Evolutionary conservation across 78 protist genomes (phyloP).

Genomic region (Goniomonas avonlea): DNA sequence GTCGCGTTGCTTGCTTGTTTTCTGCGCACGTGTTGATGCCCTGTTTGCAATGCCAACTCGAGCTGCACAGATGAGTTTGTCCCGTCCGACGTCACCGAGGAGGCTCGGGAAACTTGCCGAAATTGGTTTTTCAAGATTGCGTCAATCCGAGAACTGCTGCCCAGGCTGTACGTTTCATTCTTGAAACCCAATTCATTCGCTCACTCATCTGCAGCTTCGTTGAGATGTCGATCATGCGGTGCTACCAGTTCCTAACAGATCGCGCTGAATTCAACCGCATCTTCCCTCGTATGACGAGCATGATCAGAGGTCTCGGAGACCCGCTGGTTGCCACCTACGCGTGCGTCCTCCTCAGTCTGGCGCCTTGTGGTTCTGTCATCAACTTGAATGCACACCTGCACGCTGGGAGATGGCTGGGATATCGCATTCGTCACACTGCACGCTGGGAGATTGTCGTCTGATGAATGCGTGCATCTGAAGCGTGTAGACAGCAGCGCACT

Average conservation of each 20-base stretch:
- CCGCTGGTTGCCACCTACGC: constrained; percentile 74
- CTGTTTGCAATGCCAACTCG: background rate
- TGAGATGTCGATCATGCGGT: constrained; percentile 66
- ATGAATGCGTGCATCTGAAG: too few relatives aligned
- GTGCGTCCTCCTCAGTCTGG: constrained; percentile 58
- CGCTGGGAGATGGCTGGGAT: too few relatives aligned
- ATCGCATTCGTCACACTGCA: too few relatives aligned
- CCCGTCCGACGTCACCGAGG: constrained; percentile 35
- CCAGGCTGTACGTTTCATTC: constrained; percentile 49
- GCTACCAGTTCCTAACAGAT: constrained; percentile 46
- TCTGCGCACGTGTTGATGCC: background rate
- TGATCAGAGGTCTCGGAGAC: constrained; percentile 64
- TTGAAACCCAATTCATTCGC: background rate
- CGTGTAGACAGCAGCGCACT: too few relatives aligned
- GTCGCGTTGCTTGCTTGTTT: too few relatives aligned
- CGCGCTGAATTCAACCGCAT: constrained; percentile 37
- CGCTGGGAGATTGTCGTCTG: too few relatives aligned
- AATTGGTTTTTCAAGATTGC: constrained; percentile 92
- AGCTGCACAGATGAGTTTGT: background rate
- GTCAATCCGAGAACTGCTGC: constrained; percentile 83
- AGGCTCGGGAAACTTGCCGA: constrained; percentile 76
- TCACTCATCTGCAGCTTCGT: constrained; percentile 29
- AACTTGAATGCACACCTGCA: too few relatives aligned
- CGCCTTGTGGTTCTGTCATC: too few relatives aligned
- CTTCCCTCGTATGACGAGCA: constrained; percentile 44